These are phyloP conservation scores for Podospora appendiculata DNA, from an alignment of 495 filamentous ascomycete species.

Conservation along the genomic window DNA sequence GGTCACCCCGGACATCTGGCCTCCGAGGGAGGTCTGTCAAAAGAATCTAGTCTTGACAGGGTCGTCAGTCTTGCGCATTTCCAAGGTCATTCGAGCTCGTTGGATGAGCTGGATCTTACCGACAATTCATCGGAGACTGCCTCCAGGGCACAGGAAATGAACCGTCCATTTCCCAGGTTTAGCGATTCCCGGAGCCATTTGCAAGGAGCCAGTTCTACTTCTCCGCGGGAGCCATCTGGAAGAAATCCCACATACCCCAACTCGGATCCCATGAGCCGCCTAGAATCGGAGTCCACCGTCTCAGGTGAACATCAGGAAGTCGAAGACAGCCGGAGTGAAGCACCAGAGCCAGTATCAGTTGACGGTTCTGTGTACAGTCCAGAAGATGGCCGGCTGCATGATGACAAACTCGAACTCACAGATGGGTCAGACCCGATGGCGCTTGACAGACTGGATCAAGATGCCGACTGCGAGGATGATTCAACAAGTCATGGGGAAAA, in stretches of 20 bases:
- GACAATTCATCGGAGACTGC: not conserved
- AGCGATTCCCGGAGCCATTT: not conserved
- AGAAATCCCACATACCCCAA: not conserved
- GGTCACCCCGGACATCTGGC: not conserved
- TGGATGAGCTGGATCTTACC: slow-evolving; percentile 4
- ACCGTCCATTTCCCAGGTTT: not conserved
- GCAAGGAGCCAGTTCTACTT: not conserved
- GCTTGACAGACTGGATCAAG: not conserved
- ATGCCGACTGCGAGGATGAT: slow-evolving; percentile 1
- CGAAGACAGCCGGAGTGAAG: not conserved
- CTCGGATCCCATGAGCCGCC: slow-evolving; percentile 3
- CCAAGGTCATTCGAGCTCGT: not conserved
- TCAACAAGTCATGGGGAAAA: not conserved
- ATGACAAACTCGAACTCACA: not conserved
- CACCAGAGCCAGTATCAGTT: slow-evolving; percentile 1
- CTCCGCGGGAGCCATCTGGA: too few relatives aligned
- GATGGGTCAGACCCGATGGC: not conserved
- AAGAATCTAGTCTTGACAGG: not conserved
- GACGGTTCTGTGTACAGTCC: not conserved
- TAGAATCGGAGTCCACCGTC: not conserved
- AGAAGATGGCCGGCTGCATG: not conserved
- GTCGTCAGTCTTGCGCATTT: not conserved
- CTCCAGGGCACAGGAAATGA: not conserved
- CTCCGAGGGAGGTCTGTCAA: not conserved
- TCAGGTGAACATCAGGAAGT: not conserved